Conservation (phyloP, 148 eudicot genomes). For the Rhododendron molle region DNA sequence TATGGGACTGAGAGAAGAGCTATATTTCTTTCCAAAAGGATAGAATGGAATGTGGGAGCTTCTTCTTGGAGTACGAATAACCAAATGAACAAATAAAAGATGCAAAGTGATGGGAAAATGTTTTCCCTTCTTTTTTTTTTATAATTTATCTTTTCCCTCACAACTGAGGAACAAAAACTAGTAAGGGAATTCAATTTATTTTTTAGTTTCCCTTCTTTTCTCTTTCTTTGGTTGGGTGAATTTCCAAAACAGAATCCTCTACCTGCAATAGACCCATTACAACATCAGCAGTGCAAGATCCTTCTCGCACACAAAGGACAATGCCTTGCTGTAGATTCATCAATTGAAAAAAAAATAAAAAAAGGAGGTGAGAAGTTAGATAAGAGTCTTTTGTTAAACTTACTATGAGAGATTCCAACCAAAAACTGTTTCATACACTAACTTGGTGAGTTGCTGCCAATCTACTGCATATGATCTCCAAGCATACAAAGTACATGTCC, state of each 20-base stretch:
- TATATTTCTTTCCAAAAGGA: neutral
- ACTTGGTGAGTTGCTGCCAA: constrained; percentile 32
- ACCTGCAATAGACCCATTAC: constrained; percentile 83
- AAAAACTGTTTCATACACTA: constrained; percentile 13
- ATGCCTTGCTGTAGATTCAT: constrained; percentile 40
- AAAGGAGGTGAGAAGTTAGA: neutral
- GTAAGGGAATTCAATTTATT: neutral
- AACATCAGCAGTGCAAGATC: constrained; percentile 51
- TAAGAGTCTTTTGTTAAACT: neutral
- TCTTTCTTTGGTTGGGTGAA: neutral
- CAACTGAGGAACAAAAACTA: neutral
- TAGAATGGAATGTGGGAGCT: neutral
- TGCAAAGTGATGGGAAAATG: neutral
- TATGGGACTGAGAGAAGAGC: neutral
- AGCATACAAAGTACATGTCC: constrained; percentile 70
- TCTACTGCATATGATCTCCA: constrained; percentile 40
- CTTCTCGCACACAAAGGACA: constrained; percentile 74
- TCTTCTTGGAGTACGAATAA: neutral
- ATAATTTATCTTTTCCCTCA: neutral
- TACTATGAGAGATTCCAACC: neutral
- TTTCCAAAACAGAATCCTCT: neutral
- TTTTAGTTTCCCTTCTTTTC: neutral
- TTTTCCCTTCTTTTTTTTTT: neutral
- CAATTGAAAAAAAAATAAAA: neutral
- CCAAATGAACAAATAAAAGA: neutral